These are phyloP conservation scores for Xerocomellus amylosporus DNA, from an alignment of 768 basidiomycete species.

Conservation along the genomic window DNA sequence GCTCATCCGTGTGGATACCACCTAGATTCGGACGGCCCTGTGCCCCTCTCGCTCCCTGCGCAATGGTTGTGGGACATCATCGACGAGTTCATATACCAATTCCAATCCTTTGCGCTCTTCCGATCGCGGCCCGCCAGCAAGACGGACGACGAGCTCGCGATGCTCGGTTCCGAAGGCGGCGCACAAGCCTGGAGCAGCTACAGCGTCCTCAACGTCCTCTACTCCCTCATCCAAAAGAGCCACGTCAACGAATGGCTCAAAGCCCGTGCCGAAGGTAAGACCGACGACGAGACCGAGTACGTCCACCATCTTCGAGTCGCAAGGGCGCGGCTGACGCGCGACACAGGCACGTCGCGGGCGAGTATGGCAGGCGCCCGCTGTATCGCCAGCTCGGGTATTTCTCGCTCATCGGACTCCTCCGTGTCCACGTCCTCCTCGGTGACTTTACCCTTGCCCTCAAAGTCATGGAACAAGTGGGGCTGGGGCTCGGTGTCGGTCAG, in stretches of 20 bases:
- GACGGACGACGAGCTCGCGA: conserved; percentile 81
- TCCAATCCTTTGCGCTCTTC: conserved; percentile 94
- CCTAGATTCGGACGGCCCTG: conserved; percentile 87
- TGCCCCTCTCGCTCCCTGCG: conserved; percentile 89
- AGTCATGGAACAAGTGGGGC: conserved; percentile 90
- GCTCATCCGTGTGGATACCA: background rate
- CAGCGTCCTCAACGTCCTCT: conserved; percentile 95
- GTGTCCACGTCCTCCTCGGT: conserved; percentile 93
- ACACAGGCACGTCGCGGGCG: conserved; percentile 76
- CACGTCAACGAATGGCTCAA: conserved; percentile 90
- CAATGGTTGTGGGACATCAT: conserved; percentile 99
- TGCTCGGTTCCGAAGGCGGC: conserved; percentile 76
- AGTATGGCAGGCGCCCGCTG: conserved; percentile 85
- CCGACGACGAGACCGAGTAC: conserved; percentile 79
- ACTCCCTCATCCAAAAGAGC: conserved; percentile 97
- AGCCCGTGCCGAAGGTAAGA: conserved; percentile 78
- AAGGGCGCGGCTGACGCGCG: conserved; percentile 3
- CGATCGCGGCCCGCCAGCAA: conserved; percentile 80
- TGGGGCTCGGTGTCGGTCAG: conserved; percentile 87
- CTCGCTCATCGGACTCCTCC: conserved; percentile 90
- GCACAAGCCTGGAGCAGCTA: conserved; percentile 95
- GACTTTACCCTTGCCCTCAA: conserved; percentile 95
- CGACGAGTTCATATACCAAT: conserved; percentile 98
- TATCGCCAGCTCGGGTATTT: conserved; percentile 98
- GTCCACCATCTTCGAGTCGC: conserved; percentile 27